Conservation (phyloP, 164 flowering plant genomes). For the Buxus sempervirens region DNA sequence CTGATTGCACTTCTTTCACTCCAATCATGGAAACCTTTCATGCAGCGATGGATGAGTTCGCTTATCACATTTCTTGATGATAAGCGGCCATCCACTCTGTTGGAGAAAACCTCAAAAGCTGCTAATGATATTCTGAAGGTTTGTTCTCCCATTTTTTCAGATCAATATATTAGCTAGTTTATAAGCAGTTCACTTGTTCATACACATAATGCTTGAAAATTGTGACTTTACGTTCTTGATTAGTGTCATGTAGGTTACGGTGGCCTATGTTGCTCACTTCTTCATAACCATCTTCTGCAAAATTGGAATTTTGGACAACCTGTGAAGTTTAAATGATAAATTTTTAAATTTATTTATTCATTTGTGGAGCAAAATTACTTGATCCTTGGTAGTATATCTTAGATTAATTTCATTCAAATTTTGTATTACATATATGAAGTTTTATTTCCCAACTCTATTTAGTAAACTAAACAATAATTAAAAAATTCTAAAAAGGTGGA, state of each 20-base stretch:
- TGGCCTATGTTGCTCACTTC: background rate
- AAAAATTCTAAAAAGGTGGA: too few relatives aligned
- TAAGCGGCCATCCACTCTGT: conserved; percentile 24
- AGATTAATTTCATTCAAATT: too few relatives aligned
- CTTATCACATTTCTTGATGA: conserved; percentile 33
- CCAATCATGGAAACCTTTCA: conserved; percentile 91
- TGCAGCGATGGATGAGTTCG: conserved; percentile 75
- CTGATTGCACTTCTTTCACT: conserved; percentile 67
- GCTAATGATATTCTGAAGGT: conserved; percentile 85
- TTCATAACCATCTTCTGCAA: too few relatives aligned
- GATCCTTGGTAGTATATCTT: too few relatives aligned
- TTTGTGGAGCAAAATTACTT: too few relatives aligned
- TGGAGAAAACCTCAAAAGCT: conserved; percentile 60
- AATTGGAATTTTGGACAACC: too few relatives aligned
- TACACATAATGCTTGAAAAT: conserved; percentile 3
- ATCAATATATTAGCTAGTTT: background rate
- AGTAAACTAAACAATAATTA: too few relatives aligned
- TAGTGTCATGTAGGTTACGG: background rate
- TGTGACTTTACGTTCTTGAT: background rate
- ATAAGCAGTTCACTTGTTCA: background rate
- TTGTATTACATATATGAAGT: too few relatives aligned
- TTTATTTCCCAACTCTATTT: too few relatives aligned
- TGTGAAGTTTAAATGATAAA: too few relatives aligned
- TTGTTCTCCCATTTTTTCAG: background rate
- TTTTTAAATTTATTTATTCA: too few relatives aligned